phyloP scores from a whole-genome alignment of 805 yeast genomes.

The Ogataea nakhonphanomensis region DNA sequence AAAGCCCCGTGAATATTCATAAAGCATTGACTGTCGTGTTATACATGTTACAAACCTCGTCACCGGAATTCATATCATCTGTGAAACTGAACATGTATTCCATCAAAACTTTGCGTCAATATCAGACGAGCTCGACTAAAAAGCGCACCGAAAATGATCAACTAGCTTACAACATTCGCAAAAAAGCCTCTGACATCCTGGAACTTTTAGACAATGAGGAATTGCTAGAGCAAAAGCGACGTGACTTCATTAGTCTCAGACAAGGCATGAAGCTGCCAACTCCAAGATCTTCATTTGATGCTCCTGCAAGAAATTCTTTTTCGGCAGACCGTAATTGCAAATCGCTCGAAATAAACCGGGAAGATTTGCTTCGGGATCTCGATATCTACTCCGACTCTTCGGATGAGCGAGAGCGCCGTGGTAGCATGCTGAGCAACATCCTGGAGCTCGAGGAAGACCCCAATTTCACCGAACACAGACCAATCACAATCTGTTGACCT shows the following conservation, averaged over 20 bases:
- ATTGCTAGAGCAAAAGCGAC: constrained; percentile 38
- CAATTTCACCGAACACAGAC: background rate
- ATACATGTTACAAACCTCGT: constrained; percentile 52
- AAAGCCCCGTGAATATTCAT: constrained; percentile 38
- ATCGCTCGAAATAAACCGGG: constrained; percentile 32
- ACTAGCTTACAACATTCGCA: constrained; percentile 34
- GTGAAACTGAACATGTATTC: constrained; percentile 37
- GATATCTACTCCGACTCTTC: constrained; percentile 14
- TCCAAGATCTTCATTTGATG: constrained; percentile 26
- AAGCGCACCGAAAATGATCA: constrained; percentile 16
- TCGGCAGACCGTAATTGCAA: constrained; percentile 8
- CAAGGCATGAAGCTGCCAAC: constrained; percentile 37
- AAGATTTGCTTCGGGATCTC: constrained; percentile 17
- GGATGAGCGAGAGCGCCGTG: constrained; percentile 14
- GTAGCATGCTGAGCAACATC: constrained; percentile 17
- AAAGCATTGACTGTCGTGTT: constrained; percentile 52
- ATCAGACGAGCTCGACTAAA: constrained; percentile 23
- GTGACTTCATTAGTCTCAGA: constrained; percentile 39
- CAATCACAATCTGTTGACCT: constrained; percentile 1
- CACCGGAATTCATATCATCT: constrained; percentile 48
- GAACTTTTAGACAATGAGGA: constrained; percentile 32
- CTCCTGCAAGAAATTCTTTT: constrained; percentile 25
- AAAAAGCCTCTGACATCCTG: constrained; percentile 35
- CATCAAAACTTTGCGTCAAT: constrained; percentile 29
- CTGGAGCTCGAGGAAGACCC: constrained; percentile 19